A percentile compares a stretch with the other conserved stretches of the same genome.
These are phyloP conservation scores for Casuarina glauca DNA, from an alignment of 306 rosid genomes.

Conservation along the genomic window DNA sequence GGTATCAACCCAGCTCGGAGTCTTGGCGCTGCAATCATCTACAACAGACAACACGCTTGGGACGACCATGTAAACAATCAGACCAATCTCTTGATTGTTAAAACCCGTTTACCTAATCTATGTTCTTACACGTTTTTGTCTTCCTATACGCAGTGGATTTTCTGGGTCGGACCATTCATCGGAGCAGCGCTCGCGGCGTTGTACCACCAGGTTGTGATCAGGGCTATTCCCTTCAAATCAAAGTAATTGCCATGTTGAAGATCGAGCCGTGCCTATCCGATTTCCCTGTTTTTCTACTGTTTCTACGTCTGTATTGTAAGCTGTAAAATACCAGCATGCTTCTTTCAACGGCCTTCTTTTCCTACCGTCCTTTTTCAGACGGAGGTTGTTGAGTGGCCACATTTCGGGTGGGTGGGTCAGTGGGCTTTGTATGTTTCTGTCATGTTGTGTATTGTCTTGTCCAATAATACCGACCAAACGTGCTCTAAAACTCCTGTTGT, in stretches of 20 bases:
- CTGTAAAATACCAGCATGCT: constrained; percentile 9
- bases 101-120: background rate
- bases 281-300: constrained; percentile 4
- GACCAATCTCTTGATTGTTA: background rate
- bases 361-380: background rate
- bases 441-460: constrained; percentile 22
- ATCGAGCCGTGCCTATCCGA: background rate
- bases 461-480: constrained; percentile 15
- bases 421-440: constrained; percentile 20
- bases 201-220: constrained; percentile 58
- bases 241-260: constrained; percentile 27
- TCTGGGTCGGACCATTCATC: constrained; percentile 66
- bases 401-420: constrained; percentile 23
- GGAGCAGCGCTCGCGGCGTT: constrained; percentile 65
- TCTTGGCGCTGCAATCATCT: constrained; percentile 58
- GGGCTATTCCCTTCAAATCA: constrained; percentile 59
- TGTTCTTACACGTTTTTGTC: background rate
- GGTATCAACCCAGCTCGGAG: constrained; percentile 64
- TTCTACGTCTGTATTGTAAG: constrained; percentile 8
- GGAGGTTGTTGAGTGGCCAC: constrained; percentile 1
- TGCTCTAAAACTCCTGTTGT: background rate
- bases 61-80: constrained; percentile 43
- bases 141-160: constrained; percentile 47
- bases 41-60: constrained; percentile 44
- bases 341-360: background rate